Conservation (phyloP, 331 rosid species). For the Rhamnella rubrinervis region DNA sequence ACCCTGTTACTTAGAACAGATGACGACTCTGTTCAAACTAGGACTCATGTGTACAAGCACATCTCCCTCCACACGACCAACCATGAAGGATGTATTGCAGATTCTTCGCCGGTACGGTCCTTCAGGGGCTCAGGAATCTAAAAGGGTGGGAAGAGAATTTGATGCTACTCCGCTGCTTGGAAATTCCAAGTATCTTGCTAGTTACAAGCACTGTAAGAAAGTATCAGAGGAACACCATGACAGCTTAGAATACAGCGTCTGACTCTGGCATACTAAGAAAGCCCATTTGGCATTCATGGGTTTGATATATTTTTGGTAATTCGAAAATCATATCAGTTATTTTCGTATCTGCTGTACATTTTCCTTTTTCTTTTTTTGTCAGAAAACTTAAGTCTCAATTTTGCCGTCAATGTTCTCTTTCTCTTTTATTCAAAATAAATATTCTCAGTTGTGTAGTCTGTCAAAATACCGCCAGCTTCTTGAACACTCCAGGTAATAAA, state of each 20-base stretch:
- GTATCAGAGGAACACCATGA: slow-evolving; percentile 26
- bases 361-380: no score
- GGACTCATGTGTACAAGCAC: slow-evolving; percentile 76
- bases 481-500: no score
- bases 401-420: no score
- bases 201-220: slow-evolving; percentile 48
- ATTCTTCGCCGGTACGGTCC: slow-evolving; percentile 51
- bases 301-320: no score
- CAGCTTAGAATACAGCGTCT: slow-evolving; percentile 27
- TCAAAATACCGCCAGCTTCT: no score
- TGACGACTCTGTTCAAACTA: slow-evolving; percentile 59
- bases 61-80: slow-evolving; percentile 62
- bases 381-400: no score
- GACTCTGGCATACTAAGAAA: background rate
- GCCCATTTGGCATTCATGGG: background rate
- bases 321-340: no score
- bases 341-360: no score
- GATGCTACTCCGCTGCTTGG: slow-evolving; percentile 62
- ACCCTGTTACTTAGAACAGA: slow-evolving; percentile 47
- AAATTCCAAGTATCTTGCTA: slow-evolving; percentile 45
- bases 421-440: no score
- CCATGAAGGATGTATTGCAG: slow-evolving; percentile 65
- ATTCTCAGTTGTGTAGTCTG: no score
- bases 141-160: slow-evolving; percentile 37
- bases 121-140: slow-evolving; percentile 23